A percentile compares a stretch with the other conserved stretches of the same genome.
Evolutionary conservation across 257 asterid genomes (phyloP).

Genomic region (Salvia rosmarinus): DNA sequence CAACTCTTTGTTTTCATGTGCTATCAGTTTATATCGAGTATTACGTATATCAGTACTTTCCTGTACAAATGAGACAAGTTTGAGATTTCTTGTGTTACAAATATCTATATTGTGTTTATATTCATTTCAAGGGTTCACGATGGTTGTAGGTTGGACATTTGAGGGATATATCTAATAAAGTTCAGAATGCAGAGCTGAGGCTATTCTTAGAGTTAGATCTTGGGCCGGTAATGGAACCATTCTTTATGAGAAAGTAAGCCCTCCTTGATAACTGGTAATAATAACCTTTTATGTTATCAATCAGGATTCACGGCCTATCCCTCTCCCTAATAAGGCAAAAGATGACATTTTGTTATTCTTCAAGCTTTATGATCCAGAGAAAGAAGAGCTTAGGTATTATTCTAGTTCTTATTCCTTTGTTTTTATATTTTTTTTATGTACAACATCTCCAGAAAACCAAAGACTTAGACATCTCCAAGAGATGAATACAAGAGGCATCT

Average conservation of each 20-base stretch:
- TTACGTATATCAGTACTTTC: background rate
- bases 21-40: background rate
- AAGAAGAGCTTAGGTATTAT: slow-evolving; percentile 52
- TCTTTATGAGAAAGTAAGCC: background rate
- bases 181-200: slow-evolving; percentile 49
- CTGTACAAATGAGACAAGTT: background rate
- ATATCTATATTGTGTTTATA: slow-evolving; percentile 13
- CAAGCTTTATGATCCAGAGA: slow-evolving; percentile 60
- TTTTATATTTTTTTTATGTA: background rate
- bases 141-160: slow-evolving; percentile 52
- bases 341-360: slow-evolving; percentile 57
- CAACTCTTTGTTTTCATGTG: slow-evolving; percentile 4
- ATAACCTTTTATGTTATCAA: slow-evolving; percentile 31
- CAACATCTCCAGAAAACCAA: background rate
- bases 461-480: slow-evolving; percentile 6
- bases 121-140: slow-evolving; percentile 28
- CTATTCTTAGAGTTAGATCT: slow-evolving; percentile 53
- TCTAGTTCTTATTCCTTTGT: slow-evolving; percentile 8
- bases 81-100: slow-evolving; percentile 5
- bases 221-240: slow-evolving; percentile 47
- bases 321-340: slow-evolving; percentile 45
- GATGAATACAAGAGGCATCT: background rate
- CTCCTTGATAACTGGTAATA: slow-evolving; percentile 16
- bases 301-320: slow-evolving; percentile 46
- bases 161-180: slow-evolving; percentile 43